Evolutionary conservation across 2,329 filamentous ascomycete species (phyloP), one percentile per base, ranked within the genome.

Genomic region (Ascochyta rabiei): DNA sequence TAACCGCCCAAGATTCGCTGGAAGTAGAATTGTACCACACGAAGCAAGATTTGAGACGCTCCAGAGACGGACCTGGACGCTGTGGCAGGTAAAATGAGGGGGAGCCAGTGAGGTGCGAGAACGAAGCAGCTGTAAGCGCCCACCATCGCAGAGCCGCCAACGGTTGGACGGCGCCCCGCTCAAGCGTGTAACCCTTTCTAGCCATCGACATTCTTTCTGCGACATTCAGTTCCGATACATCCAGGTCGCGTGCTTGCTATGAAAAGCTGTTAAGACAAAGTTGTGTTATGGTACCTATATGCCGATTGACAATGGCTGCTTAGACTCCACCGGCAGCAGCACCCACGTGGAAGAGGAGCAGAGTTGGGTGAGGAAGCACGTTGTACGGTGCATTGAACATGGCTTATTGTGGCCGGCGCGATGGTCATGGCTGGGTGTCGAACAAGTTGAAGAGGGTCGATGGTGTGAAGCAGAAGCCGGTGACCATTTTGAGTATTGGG

Each of bases 1-100:
- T 73, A 75, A 66, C 63, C 71, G 71, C 71, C 67, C 55, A 63
- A 64, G 68, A 75, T 73, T 73, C 68, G 72, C 66, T 73, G 63
- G 61, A 47, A 43, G 53, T 60, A 33, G 59, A 67, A 62, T 69
- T 72, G 68, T 68, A 67, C 66, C 61, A 70, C 67, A 62, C 61
- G 65, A 66, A 62, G 62, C 57, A 57, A 65, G 53, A 69, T 66
- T 66, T 70, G 71, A 75, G 71, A 74, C 72, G 71, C 65, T 67
- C 61, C 60, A 67, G 63, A 67, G 57, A 61, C 58, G 49, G 59
- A 62, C 57, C 55, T 68, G 60, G 67, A 63, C 44, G 63, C 70
- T 60, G 66, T 67, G 64, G 68, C 62, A 38, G 64, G 60, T 47
- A 54, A 60, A 61, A 62, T 67, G 62, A 63, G 56, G 56, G 45